Conservation (phyloP, 768 basidiomycete species). For the Tylopilus vinaceipallidus region DNA sequence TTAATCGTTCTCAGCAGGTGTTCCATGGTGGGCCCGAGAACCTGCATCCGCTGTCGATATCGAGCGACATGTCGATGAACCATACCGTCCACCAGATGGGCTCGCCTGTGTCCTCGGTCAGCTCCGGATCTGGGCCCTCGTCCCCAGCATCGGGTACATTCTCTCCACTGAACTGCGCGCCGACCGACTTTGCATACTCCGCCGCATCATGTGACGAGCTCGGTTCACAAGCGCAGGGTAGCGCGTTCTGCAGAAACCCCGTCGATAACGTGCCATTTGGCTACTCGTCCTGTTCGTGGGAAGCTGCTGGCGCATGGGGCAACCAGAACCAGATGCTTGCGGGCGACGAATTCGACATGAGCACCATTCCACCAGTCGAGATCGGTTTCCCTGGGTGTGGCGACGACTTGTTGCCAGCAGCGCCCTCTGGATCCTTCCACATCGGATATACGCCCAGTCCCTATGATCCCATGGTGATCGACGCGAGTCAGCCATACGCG, state of each 20-base stretch:
- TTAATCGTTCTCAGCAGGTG: constrained; percentile 47
- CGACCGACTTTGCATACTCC: constrained; percentile 24
- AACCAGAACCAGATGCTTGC: constrained; percentile 39
- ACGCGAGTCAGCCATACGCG: constrained; percentile 32
- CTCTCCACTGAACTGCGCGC: constrained; percentile 37
- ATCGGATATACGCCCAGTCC: constrained; percentile 23
- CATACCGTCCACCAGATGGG: constrained; percentile 45
- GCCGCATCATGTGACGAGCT: constrained; percentile 14
- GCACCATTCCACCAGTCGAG: constrained; percentile 62
- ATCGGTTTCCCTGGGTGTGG: constrained; percentile 52
- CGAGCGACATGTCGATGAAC: constrained; percentile 35
- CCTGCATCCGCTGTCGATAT: constrained; percentile 45
- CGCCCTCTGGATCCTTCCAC: constrained; percentile 15
- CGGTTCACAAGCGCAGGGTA: constrained; percentile 9
- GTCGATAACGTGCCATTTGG: constrained; percentile 29
- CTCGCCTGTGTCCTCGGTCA: constrained; percentile 50
- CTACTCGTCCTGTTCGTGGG: constrained; percentile 35
- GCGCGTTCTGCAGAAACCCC: constrained; percentile 19
- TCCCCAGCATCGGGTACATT: constrained; percentile 50
- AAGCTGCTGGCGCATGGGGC: constrained; percentile 32
- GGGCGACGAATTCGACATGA: constrained; percentile 67
- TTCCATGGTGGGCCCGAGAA: constrained; percentile 47
- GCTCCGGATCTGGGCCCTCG: constrained; percentile 48
- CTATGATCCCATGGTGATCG: constrained; percentile 29
- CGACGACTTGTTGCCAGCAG: constrained; percentile 21